Evolutionary conservation across 2,329 filamentous ascomycete genomes (phyloP).

Genomic region (Tympanopsis confertula): DNA sequence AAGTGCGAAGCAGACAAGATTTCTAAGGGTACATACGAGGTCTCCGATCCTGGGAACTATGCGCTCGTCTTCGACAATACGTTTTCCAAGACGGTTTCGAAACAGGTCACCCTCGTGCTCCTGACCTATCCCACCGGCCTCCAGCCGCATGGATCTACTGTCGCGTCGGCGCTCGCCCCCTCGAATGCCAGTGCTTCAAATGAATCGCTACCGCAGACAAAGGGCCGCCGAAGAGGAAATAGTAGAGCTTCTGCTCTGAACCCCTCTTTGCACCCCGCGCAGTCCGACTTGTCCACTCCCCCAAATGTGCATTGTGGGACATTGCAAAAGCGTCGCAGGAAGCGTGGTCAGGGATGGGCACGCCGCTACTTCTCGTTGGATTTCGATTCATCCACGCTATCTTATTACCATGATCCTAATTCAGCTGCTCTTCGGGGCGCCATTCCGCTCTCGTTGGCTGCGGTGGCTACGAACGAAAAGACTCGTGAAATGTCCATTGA

Average conservation of each 20-base stretch:
- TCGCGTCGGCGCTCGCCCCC: neutral
- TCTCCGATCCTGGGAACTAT: constrained; percentile 81
- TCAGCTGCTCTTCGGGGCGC: constrained; percentile 85
- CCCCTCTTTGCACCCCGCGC: too few species aligned
- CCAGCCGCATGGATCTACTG: constrained; percentile 66
- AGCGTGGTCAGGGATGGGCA: constrained; percentile 87
- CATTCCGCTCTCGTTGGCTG: constrained; percentile 82
- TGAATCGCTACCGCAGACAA: neutral
- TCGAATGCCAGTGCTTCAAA: neutral
- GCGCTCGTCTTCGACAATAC: constrained; percentile 97
- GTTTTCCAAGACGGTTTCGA: constrained; percentile 89
- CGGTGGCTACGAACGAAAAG: constrained; percentile 78
- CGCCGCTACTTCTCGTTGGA: constrained; percentile 92
- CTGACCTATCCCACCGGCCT: constrained; percentile 82
- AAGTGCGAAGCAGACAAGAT: constrained; percentile 96
- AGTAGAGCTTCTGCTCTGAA: neutral
- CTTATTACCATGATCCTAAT: constrained; percentile 90
- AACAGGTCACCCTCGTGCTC: constrained; percentile 88
- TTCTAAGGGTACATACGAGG: constrained; percentile 78
- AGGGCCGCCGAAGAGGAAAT: neutral
- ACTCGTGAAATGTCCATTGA: constrained; percentile 90
- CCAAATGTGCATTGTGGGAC: constrained; percentile 70
- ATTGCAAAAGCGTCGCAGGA: constrained; percentile 79
- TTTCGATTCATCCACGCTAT: constrained; percentile 84
- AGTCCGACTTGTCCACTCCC: constrained; percentile 21